Conservation (phyloP, 106 monocot genomes). For the Dioscorea zingiberensis region DNA sequence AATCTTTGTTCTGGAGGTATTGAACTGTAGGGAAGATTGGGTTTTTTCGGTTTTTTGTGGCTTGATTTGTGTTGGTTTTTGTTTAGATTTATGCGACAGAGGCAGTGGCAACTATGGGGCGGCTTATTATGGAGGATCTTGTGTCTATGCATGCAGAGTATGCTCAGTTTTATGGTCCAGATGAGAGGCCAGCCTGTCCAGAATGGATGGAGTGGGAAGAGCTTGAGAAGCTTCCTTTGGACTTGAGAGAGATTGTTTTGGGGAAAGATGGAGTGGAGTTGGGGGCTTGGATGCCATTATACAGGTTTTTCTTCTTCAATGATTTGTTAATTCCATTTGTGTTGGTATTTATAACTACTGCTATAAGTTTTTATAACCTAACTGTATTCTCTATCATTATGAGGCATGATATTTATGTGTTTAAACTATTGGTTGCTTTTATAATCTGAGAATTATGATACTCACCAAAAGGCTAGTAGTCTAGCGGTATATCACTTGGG, state of each 20-base stretch:
- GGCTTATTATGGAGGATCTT: conserved; percentile 85
- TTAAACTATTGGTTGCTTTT: too few species aligned
- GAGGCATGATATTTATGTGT: too few species aligned
- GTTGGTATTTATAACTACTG: too few species aligned
- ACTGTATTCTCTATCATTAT: too few species aligned
- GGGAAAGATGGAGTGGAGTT: conserved; percentile 56
- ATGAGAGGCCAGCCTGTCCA: conserved; percentile 17
- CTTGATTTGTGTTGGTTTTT: neutral
- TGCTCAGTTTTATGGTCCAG: conserved; percentile 54
- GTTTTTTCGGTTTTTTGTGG: too few species aligned
- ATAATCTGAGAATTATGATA: too few species aligned
- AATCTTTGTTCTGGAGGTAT: too few species aligned
- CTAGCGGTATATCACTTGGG: too few species aligned
- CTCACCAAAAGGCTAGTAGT: too few species aligned
- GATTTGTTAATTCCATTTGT: too few species aligned
- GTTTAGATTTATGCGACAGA: conserved; percentile 80
- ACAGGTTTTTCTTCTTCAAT: conserved; percentile 45
- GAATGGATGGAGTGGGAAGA: conserved; percentile 82
- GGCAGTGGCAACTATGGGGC: conserved; percentile 53
- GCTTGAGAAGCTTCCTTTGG: conserved; percentile 29
- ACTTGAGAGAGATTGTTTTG: conserved; percentile 30
- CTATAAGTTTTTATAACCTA: too few species aligned
- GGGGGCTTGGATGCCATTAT: conserved; percentile 58
- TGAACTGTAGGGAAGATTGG: too few species aligned
- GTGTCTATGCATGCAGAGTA: conserved; percentile 66